Evolutionary conservation across 2,329 filamentous ascomycete genomes (phyloP).

Genomic region (Fusarium nanum): DNA sequence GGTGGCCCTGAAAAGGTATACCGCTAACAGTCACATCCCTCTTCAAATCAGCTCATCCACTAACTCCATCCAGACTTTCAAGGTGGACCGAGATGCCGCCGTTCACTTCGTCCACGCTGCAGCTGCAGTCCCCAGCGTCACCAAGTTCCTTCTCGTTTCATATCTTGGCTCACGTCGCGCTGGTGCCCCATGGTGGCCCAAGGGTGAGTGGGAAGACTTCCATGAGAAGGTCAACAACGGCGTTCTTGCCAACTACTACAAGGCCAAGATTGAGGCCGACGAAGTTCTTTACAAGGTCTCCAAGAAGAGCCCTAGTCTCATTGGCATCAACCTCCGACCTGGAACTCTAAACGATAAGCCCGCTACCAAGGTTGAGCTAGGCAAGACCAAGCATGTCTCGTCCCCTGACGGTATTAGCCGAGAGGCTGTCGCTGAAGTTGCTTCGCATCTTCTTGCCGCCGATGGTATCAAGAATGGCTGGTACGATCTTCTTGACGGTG

Average conservation of each 20-base stretch:
- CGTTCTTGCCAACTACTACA: conserved; percentile 64
- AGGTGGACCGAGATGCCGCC: conserved; percentile 73
- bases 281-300: conserved; percentile 64
- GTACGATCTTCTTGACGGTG: conserved; percentile 67
- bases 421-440: conserved; percentile 69
- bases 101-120: conserved; percentile 71
- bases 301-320: conserved; percentile 56
- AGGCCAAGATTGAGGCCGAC: conserved; percentile 71
- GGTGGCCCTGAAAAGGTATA: conserved; percentile 63
- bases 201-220: conserved; percentile 61
- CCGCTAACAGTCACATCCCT: background rate
- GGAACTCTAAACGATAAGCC: conserved; percentile 62
- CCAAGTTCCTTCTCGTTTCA: conserved; percentile 73
- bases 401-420: conserved; percentile 59
- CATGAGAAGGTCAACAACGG: conserved; percentile 55
- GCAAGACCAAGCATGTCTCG: conserved; percentile 54
- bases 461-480: conserved; percentile 61
- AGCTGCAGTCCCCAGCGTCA: conserved; percentile 64
- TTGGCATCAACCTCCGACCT: conserved; percentile 66
- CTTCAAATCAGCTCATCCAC: conserved; percentile 8
- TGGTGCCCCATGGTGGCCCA: conserved; percentile 67
- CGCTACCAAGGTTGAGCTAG: conserved; percentile 60
- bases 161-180: conserved; percentile 66
- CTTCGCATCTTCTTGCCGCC: conserved; percentile 65
- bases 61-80: conserved; percentile 59